Evolutionary conservation across 2,329 filamentous ascomycete species (phyloP).

Genomic region (Cladophialophora bantiana): DNA sequence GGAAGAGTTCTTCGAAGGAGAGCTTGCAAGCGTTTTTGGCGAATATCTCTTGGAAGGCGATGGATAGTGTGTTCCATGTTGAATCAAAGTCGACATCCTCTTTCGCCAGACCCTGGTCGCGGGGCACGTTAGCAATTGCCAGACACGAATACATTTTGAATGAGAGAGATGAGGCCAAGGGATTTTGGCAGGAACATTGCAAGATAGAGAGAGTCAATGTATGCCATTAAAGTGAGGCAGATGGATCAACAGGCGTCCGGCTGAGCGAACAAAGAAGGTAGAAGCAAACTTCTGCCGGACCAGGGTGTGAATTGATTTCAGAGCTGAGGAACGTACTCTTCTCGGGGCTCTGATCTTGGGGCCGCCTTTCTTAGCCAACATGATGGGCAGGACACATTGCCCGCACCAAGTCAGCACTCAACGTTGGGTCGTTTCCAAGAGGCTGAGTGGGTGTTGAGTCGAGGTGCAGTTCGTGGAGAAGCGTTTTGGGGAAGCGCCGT

Average conservation of each 20-base stretch:
- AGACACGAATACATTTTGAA: neutral
- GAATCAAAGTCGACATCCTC: conserved; percentile 81
- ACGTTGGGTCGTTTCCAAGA: neutral
- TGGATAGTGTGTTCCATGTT: conserved; percentile 78
- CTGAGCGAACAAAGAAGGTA: neutral
- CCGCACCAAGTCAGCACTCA: conserved; percentile 16
- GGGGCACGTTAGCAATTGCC: conserved; percentile 19
- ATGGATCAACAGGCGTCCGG: neutral
- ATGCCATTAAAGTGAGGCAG: neutral
- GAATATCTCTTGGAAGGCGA: conserved; percentile 86
- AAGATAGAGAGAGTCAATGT: neutral
- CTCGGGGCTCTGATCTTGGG: conserved; percentile 71
- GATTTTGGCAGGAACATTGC: neutral
- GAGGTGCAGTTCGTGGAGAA: conserved; percentile 7
- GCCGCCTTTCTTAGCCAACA: conserved; percentile 63
- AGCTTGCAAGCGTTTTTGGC: conserved; percentile 86
- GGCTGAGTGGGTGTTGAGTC: conserved; percentile 6
- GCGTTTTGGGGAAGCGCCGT: conserved; percentile 3
- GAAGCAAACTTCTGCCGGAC: conserved; percentile 2
- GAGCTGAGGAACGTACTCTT: conserved; percentile 60
- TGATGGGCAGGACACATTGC: conserved; percentile 31
- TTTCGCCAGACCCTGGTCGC: conserved; percentile 60
- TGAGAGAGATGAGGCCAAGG: neutral
- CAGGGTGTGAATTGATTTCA: neutral
- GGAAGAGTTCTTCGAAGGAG: conserved; percentile 95